Percentiles rank a stretch among this genome's conserved stretches.
Evolutionary conservation across 768 basidiomycete genomes (phyloP).

Genomic region (Amanita thiersii): DNA sequence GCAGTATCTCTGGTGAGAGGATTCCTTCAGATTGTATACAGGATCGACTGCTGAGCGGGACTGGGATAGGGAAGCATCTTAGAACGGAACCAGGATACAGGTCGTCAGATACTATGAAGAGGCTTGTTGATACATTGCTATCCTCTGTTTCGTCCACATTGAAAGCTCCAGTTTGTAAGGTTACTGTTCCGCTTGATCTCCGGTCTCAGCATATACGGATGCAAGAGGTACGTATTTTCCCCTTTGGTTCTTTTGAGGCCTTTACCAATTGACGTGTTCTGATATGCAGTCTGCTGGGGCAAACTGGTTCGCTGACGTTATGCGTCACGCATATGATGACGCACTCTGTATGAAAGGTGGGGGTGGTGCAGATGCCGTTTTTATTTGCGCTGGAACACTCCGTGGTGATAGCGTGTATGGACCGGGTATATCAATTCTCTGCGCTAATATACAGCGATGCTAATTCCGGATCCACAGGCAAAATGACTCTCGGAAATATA

Average conservation of each 20-base stretch:
- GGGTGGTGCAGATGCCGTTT: constrained; percentile 69
- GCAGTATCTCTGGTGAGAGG: constrained; percentile 44
- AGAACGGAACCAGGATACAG: constrained; percentile 48
- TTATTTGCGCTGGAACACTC: constrained; percentile 78
- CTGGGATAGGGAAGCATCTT: constrained; percentile 67
- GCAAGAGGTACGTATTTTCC: constrained; percentile 48
- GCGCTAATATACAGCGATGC: neutral
- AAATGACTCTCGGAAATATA: constrained; percentile 78
- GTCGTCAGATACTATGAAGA: constrained; percentile 44
- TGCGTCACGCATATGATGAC: constrained; percentile 78
- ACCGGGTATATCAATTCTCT: constrained; percentile 41
- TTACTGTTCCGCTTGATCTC: constrained; percentile 59
- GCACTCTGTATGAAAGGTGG: constrained; percentile 46
- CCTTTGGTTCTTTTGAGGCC: neutral
- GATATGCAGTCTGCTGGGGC: constrained; percentile 55
- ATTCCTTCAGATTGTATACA: neutral
- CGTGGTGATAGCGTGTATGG: constrained; percentile 84
- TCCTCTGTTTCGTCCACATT: constrained; percentile 62
- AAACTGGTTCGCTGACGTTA: constrained; percentile 83
- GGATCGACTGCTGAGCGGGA: neutral
- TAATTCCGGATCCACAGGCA: constrained; percentile 32
- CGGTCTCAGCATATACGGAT: constrained; percentile 70
- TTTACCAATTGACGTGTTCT: neutral
- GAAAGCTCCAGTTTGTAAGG: constrained; percentile 69
- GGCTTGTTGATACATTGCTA: constrained; percentile 55